Percentiles rank a stretch among this genome's conserved stretches.
Conservation (phyloP, 805 yeast genomes). For the Jamesozyma piceae region DNA sequence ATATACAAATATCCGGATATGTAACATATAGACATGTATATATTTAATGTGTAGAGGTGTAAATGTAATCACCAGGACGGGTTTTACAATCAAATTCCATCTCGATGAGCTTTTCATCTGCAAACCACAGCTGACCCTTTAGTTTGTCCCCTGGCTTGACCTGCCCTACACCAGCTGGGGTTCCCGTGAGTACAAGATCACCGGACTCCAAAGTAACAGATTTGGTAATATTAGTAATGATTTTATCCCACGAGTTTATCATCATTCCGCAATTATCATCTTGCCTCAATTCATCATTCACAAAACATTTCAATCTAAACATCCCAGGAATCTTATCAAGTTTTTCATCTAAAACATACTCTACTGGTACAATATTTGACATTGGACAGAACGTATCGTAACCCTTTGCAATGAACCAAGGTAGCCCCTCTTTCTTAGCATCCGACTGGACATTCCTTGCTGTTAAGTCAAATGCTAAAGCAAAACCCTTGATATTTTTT, state of each 20-base stretch:
- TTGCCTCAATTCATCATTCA: conserved; percentile 67
- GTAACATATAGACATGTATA: background rate
- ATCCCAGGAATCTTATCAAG: conserved; percentile 32
- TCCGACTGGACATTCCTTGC: conserved; percentile 94
- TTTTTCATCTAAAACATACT: conserved; percentile 43
- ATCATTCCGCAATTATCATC: conserved; percentile 69
- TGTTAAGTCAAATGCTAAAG: conserved; percentile 86
- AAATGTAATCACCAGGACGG: conserved; percentile 37
- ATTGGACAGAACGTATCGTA: conserved; percentile 92
- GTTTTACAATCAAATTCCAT: conserved; percentile 32
- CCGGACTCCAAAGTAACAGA: conserved; percentile 88
- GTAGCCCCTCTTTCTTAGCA: conserved; percentile 87
- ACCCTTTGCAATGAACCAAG: conserved; percentile 96
- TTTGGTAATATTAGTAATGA: conserved; percentile 71
- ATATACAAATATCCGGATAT: too few relatives aligned
- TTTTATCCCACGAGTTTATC: conserved; percentile 79
- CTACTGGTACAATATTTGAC: conserved; percentile 62
- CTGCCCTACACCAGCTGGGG: conserved; percentile 95
- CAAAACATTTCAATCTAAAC: conserved; percentile 27
- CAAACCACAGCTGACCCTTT: conserved; percentile 49
- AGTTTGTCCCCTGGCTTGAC: conserved; percentile 71
- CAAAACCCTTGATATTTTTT: conserved; percentile 76
- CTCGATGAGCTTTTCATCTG: conserved; percentile 47
- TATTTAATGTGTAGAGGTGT: background rate
- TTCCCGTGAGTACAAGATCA: conserved; percentile 87